Evolutionary conservation across 225 moss, liverwort and hornwort genomes (phyloP).

Genomic region (Thuidium tamariscinum): DNA sequence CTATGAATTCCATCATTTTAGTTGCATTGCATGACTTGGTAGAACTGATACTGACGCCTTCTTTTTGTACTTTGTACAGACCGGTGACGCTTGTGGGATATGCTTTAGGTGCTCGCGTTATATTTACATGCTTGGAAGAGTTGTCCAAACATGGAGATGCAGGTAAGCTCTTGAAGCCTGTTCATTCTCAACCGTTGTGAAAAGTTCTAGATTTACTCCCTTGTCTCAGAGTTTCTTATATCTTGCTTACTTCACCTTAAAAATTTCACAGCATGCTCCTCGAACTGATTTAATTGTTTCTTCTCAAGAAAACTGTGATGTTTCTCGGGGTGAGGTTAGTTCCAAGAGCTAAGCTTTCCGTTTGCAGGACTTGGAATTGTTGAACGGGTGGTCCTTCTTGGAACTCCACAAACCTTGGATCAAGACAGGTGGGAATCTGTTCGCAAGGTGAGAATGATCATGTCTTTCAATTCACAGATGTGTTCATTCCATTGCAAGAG

Average conservation of each 20-base stretch:
- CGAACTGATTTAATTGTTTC: neutral
- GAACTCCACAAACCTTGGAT: constrained; percentile 77
- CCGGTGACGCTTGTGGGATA: constrained; percentile 88
- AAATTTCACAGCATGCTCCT: neutral
- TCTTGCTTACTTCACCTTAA: neutral
- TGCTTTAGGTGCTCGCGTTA: constrained; percentile 78
- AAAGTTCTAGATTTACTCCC: neutral
- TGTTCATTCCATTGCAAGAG: neutral
- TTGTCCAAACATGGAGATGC: constrained; percentile 63
- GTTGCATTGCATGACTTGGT: neutral
- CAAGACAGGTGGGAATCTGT: constrained; percentile 54
- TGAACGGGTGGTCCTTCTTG: constrained; percentile 87
- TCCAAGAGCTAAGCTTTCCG: neutral
- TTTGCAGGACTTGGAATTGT: constrained; percentile 65
- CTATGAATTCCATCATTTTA: neutral
- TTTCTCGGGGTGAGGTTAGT: neutral
- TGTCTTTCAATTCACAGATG: neutral
- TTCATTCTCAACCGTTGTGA: neutral
- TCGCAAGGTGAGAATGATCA: constrained; percentile 50
- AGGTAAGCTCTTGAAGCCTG: constrained; percentile 12
- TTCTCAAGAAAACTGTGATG: neutral
- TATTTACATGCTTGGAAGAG: constrained; percentile 91
- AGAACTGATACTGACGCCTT: neutral
- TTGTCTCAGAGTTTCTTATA: neutral
- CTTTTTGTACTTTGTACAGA: constrained; percentile 8